Conservation (phyloP, 2,329 filamentous ascomycete species). For the Chaetoscypha palmicola region DNA sequence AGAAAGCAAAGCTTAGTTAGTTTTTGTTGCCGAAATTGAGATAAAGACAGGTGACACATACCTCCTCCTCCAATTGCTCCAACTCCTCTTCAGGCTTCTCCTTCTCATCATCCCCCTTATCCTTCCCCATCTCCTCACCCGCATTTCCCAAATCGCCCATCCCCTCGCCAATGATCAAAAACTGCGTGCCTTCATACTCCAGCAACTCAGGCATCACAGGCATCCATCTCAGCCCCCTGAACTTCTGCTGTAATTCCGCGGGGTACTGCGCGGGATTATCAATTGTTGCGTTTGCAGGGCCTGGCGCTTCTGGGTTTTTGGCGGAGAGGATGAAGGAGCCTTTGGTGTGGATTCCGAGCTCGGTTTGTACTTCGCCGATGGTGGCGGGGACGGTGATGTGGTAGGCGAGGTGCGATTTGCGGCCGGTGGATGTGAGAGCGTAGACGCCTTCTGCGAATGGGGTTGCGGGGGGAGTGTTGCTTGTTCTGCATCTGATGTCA, state of each 20-base stretch:
- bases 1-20: not conserved
- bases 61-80: constrained; percentile 68
- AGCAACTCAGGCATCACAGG: constrained; percentile 67
- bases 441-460: constrained; percentile 84
- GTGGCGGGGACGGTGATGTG: constrained; percentile 67
- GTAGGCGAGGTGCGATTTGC: constrained; percentile 72
- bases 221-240: constrained; percentile 66
- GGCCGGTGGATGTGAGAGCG: constrained; percentile 64
- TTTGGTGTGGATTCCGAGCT: constrained; percentile 63
- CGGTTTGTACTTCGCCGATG: constrained; percentile 64
- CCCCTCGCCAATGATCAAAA: constrained; percentile 70
- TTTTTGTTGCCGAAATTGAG: constrained; percentile 17
- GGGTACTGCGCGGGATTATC: constrained; percentile 63
- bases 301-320: constrained; percentile 68
- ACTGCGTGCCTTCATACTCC: constrained; percentile 66
- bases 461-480: constrained; percentile 58
- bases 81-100: constrained; percentile 64
- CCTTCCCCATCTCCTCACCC: constrained; percentile 46
- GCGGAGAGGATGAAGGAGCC: constrained; percentile 74
- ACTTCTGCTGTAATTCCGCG: constrained; percentile 64
- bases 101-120: constrained; percentile 50
- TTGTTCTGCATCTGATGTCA: constrained; percentile 36
- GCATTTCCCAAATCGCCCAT: constrained; percentile 49
- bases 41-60: constrained; percentile 35
- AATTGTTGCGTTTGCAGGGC: constrained; percentile 56